phyloP scores from a whole-genome alignment of 768 basidiomycete species.

The Psilocybe azurescens region DNA sequence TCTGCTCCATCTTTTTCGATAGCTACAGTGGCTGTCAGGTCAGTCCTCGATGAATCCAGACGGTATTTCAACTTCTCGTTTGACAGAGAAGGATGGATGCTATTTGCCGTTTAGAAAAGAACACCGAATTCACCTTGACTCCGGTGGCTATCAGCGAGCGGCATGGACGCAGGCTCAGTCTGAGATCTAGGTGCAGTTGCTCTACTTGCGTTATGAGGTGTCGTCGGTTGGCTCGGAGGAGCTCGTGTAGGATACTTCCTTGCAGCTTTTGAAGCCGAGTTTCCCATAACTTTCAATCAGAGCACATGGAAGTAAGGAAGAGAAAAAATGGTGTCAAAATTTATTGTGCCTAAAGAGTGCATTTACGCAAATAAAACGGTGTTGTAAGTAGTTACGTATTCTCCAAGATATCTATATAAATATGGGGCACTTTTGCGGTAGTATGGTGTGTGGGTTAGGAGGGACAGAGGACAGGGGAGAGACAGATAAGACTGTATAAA shows the following conservation, averaged over 20 bases:
- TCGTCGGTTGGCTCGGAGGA: constrained; percentile 5
- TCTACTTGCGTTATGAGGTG: background rate
- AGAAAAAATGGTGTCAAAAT: constrained; percentile 9
- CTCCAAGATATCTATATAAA: constrained; percentile 24
- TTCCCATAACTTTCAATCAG: constrained; percentile 54
- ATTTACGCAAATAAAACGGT: constrained; percentile 25
- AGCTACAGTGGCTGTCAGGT: constrained; percentile 37
- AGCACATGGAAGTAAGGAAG: constrained; percentile 6
- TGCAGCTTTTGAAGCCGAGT: constrained; percentile 61
- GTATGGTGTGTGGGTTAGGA: constrained; percentile 1
- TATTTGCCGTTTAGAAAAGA: background rate
- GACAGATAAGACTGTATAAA: constrained; percentile 25
- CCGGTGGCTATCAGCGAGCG: constrained; percentile 25
- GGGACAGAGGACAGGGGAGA: background rate
- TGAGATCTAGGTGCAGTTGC: constrained; percentile 2
- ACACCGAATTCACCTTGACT: constrained; percentile 22
- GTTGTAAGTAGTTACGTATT: constrained; percentile 16
- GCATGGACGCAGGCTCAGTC: constrained; percentile 5
- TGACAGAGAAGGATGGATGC: background rate
- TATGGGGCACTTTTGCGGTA: constrained; percentile 15
- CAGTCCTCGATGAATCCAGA: background rate
- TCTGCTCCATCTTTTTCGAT: constrained; percentile 72
- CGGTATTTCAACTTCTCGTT: background rate
- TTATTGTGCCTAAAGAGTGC: constrained; percentile 11
- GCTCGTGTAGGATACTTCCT: constrained; percentile 51